These are phyloP conservation scores for Phytophthora pistaciae DNA, from an alignment of 352 stramenopile species.

Conservation along the genomic window DNA sequence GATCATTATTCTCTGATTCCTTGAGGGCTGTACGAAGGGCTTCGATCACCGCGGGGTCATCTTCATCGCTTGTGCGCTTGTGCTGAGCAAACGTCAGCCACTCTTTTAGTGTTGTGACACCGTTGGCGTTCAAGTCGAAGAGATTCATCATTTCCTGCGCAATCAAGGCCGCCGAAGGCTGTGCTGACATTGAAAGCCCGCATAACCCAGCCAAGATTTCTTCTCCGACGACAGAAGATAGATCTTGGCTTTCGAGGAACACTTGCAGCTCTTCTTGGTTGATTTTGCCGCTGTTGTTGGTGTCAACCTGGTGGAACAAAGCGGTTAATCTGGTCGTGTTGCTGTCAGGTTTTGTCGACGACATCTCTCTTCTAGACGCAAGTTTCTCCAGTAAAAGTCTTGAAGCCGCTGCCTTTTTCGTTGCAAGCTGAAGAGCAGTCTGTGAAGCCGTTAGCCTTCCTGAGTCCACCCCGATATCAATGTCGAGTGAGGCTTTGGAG, in stretches of 20 bases:
- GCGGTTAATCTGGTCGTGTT: conserved; percentile 27
- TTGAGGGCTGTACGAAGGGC: conserved; percentile 28
- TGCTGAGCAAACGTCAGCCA: conserved; percentile 54
- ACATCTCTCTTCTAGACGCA: neutral
- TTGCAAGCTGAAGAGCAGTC: conserved; percentile 17
- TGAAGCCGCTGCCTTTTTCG: conserved; percentile 22
- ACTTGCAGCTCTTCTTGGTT: conserved; percentile 55
- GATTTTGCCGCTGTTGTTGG: conserved; percentile 64
- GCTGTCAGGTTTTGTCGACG: neutral
- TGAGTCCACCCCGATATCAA: neutral
- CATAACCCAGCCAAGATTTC: conserved; percentile 23
- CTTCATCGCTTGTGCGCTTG: conserved; percentile 3
- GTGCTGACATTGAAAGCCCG: conserved; percentile 13
- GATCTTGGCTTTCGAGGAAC: conserved; percentile 45
- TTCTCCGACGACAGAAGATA: conserved; percentile 14
- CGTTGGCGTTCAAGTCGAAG: conserved; percentile 65
- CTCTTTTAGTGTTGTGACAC: conserved; percentile 63
- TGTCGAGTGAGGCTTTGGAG: conserved; percentile 3
- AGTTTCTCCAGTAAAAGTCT: conserved; percentile 33
- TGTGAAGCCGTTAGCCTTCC: neutral
- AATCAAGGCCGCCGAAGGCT: conserved; percentile 15
- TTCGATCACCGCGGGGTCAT: conserved; percentile 33
- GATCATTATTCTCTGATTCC: conserved; percentile 26
- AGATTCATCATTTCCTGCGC: conserved; percentile 47
- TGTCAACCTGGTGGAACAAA: conserved; percentile 62